Percentiles rank a stretch among this genome's conserved stretches.
Conservation (phyloP, 73 alveolate species). For the Strombidium stylifer region DNA sequence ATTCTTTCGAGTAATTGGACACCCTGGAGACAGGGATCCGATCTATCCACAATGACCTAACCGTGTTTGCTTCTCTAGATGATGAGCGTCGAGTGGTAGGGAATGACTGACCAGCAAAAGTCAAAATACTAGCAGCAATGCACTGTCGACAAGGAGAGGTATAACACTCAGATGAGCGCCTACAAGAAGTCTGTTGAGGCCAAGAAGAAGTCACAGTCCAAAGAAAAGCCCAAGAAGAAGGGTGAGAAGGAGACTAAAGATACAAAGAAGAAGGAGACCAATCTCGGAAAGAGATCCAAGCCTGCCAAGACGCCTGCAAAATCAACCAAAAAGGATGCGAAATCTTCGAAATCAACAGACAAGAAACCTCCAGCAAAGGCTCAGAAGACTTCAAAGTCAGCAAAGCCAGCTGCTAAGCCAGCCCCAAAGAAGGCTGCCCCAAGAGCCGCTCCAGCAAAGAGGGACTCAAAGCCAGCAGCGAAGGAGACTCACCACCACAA, state of each 20-base stretch:
- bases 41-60: background rate
- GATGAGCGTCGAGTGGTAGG: conserved; percentile 73
- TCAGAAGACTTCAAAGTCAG: background rate
- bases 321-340: background rate
- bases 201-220: background rate
- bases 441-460: background rate
- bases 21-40: background rate
- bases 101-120: conserved; percentile 59
- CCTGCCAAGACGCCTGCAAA: background rate
- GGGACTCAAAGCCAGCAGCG: background rate
- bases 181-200: conserved; percentile 41
- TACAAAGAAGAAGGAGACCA: background rate
- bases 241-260: conserved; percentile 3
- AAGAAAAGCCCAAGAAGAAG: background rate
- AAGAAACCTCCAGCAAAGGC: no score
- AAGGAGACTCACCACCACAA: background rate
- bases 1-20: no score
- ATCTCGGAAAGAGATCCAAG: background rate
- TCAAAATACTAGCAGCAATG: conserved; percentile 41
- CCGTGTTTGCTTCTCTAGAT: conserved; percentile 7
- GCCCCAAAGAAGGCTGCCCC: background rate
- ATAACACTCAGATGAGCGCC: conserved; percentile 58
- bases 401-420: background rate
- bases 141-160: conserved; percentile 58
- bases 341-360: no score